Evolutionary conservation across 345 rosid genomes (phyloP), one percentile per base, ranked within the genome.

Genomic region (Brassica incana): DNA sequence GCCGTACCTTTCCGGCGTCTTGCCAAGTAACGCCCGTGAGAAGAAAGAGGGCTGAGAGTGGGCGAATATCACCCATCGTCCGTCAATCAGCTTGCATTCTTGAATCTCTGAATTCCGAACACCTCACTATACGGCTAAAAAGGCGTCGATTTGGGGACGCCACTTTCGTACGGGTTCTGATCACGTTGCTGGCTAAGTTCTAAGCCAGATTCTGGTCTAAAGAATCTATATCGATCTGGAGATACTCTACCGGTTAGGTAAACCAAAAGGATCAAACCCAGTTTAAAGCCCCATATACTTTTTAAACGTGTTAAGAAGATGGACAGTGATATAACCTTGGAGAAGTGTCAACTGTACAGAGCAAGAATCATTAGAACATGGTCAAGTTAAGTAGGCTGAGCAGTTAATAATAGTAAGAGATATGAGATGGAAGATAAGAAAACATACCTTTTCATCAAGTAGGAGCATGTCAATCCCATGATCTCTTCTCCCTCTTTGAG

Each of bases 181-280:
- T 87, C n/a, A 90, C 50, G 0, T 89, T 92, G 18, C 98, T 97
- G 0, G 86, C 88, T 67, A 71, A 67, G 54, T 94, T 94, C 91
- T 90, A 92, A 15, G 97, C 91, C 81, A 94, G 71, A 78, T 92
- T 94, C 89, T 94, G 97, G 86, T 90, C 97, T 73, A 92, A 72
- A 0, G 93, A 90, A 78, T 94, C 97, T 5, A 84, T 69, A 36
- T 88, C 98, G 80, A 77, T 92, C 75, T 94, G 97, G 81, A 94
- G 82, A 80, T 94, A 94, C 84, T 94, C 95, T 0, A 88, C 92
- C n/a, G 95, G 98, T 91, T 94, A 27, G 80, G 90, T 5, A 92
- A 59, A 58, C 97, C 95, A 11, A 92, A 85, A 2, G 30, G 98
- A 78, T 94, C 97, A 56, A 94, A 94, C 9, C 98, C 97, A 11